A percentile compares a stretch with the other conserved stretches of the same genome.
Conservation (phyloP, 768 basidiomycete genomes). For the Ramaria rubella region DNA sequence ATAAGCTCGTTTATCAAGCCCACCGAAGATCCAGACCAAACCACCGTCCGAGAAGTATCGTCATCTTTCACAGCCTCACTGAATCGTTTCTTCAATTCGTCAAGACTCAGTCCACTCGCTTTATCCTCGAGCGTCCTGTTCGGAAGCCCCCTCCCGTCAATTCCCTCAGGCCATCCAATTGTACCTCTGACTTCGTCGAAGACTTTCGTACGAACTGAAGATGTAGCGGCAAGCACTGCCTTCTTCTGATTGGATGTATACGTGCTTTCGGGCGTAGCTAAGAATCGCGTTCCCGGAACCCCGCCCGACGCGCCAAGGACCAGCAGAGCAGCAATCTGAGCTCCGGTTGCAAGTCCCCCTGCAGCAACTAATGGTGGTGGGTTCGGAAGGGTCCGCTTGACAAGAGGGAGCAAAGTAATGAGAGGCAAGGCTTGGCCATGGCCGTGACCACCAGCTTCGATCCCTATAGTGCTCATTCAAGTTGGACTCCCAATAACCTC, state of each 20-base stretch:
- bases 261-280: constrained; percentile 56
- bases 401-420: constrained; percentile 49
- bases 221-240: constrained; percentile 38
- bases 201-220: constrained; percentile 52
- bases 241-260: constrained; percentile 50
- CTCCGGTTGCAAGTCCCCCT: constrained; percentile 62
- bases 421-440: constrained; percentile 49
- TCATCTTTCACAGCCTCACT: constrained; percentile 35
- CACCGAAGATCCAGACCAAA: constrained; percentile 67
- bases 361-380: constrained; percentile 59
- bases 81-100: constrained; percentile 38
- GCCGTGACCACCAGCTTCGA: constrained; percentile 79
- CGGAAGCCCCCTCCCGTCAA: constrained; percentile 55
- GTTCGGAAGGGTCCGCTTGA: constrained; percentile 40
- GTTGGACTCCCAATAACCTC: not conserved
- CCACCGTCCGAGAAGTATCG: constrained; percentile 46
- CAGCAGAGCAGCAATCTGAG: constrained; percentile 59
- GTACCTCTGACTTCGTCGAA: constrained; percentile 55
- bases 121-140: constrained; percentile 55
- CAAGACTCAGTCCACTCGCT: constrained; percentile 41
- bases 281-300: constrained; percentile 70
- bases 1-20: constrained; percentile 45
- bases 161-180: constrained; percentile 50
- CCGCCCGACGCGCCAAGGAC: constrained; percentile 61
- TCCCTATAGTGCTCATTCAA: constrained; percentile 42